A percentile compares a stretch with the other conserved stretches of the same genome.
phyloP scores from a whole-genome alignment of 2,329 filamentous ascomycete genomes.

The Ilyonectria robusta region DNA sequence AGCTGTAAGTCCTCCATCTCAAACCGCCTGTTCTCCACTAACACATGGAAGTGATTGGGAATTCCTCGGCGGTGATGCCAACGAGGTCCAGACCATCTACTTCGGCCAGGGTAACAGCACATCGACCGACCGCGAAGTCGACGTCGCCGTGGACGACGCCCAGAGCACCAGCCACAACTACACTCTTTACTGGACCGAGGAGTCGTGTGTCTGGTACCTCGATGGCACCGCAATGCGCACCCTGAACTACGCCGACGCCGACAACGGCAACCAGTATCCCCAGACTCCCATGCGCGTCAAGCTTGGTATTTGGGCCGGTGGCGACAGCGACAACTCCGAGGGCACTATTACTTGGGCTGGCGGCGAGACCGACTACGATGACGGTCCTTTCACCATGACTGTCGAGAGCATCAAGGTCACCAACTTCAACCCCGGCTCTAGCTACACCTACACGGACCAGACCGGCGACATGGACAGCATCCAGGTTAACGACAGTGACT shows the following conservation, averaged over 20 bases:
- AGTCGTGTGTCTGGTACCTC: slow-evolving; percentile 74
- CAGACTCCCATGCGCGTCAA: slow-evolving; percentile 80
- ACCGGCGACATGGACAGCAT: slow-evolving; percentile 47
- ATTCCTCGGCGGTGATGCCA: slow-evolving; percentile 82
- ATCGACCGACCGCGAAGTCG: slow-evolving; percentile 76
- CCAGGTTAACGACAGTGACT: slow-evolving; percentile 31
- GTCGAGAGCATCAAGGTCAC: slow-evolving; percentile 63
- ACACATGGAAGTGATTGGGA: slow-evolving; percentile 73
- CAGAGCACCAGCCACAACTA: slow-evolving; percentile 74
- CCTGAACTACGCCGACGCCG: slow-evolving; percentile 63
- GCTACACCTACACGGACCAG: slow-evolving; percentile 51
- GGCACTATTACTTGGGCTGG: slow-evolving; percentile 80
- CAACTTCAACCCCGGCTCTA: slow-evolving; percentile 52
- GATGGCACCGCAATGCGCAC: slow-evolving; percentile 73
- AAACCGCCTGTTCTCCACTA: neutral
- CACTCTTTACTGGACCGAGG: slow-evolving; percentile 75
- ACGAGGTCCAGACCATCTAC: slow-evolving; percentile 88
- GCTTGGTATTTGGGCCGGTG: slow-evolving; percentile 70
- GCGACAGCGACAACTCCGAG: slow-evolving; percentile 57
- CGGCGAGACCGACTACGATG: slow-evolving; percentile 58
- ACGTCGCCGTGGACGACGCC: slow-evolving; percentile 69
- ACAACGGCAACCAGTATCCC: slow-evolving; percentile 68
- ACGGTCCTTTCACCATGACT: slow-evolving; percentile 72
- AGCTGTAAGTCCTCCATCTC: slow-evolving; percentile 32
- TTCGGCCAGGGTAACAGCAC: slow-evolving; percentile 80